Base-by-base conservation (phyloP, 306 rosid species). In the Begonia peltatifolia region DNA sequence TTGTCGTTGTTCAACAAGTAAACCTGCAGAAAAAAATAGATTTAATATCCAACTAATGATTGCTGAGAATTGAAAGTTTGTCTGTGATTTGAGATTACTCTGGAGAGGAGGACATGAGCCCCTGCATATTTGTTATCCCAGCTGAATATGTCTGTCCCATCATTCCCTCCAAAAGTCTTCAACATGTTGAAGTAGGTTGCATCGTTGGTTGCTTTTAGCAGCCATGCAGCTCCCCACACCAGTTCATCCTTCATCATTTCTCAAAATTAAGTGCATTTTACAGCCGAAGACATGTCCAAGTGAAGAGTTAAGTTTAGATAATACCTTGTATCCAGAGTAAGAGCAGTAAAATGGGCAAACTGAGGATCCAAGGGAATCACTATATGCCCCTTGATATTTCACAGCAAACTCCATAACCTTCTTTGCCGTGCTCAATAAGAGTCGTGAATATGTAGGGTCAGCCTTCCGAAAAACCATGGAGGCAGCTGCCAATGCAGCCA, bases 101-200 rank as follows among this genome's bases (percentile, higher is more conserved):
- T 80, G 42, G 97, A 72, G 16, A 83, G 73, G 57, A 90, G 87
- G 48, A 90, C 92, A 59, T 68, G 83, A 53, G 95, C 87, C 61
- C 97, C 97, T 1, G 95, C 95, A 71, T 62, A 90, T 56, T 90
- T 90, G 82, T 90, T 82, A 69, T 90, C 97, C 95, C 97, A 90
- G 58, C 97, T 85, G 74, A 90, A 90, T 50, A 78, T 65, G 56
- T 90, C 92, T 12, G 97, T 74, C 47, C 68, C 81, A 56, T 90
- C 95, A 61, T 75, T 73, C 49, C 73, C 87, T 64, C 92, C 94
- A 53, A 85, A 63, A 1, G 80, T 66, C 69, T 71, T 76, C 54
- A 83, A 57, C 59, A 90, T 62, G 42, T 78, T 80, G 41, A 61
- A 71, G 63, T 90, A 90, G 55, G 54, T 54, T 30, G 63, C 68